phyloP scores from a whole-genome alignment of 176 grass and related monocot genomes.

The sorghum (Sorghum bicolor) region Sorghum_bicolor_NCBIv3 NC_012878.2:57932501-57933000 shows the following conservation, averaged over 20 bases:
- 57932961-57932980: slow-evolving; percentile 22
- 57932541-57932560: not conserved
- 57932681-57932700: not conserved
- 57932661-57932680: not conserved
- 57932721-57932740: not conserved
- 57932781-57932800: not conserved
- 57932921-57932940: slow-evolving; percentile 52
- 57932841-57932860: slow-evolving; percentile 41
- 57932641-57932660: not conserved
- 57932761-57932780: slow-evolving; percentile 25
- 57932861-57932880: slow-evolving; percentile 65
- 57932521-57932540: not conserved
- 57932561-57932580: not conserved
- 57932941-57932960: slow-evolving; percentile 45
- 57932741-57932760: not conserved
- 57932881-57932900: slow-evolving; percentile 69
- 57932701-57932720: not conserved
- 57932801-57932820: not conserved
- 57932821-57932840: not conserved
- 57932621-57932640: not conserved
- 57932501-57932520: not conserved
- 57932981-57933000: slow-evolving; percentile 10
- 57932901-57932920: slow-evolving; percentile 75
- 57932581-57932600: not conserved
- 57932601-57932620: not conserved